These are phyloP conservation scores for Uronychia setigera DNA, from an alignment of 73 alveolate species.

Conservation along the genomic window DNA sequence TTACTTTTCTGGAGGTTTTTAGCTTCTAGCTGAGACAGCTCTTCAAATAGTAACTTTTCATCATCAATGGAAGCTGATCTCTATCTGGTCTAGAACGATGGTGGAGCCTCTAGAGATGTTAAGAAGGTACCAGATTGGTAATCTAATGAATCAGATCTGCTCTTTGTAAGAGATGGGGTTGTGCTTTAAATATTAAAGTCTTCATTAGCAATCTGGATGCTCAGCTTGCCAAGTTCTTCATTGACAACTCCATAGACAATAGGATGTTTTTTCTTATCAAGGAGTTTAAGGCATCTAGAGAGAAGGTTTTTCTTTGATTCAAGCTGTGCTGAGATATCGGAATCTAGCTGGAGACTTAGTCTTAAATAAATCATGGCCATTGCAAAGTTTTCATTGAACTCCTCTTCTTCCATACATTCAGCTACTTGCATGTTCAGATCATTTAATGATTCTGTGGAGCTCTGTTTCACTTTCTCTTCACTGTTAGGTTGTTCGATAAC, in stretches of 20 bases:
- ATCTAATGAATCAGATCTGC: neutral
- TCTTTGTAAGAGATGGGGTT: no score
- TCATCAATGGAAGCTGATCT: neutral
- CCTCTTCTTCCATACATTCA: neutral
- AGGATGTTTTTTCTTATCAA: neutral
- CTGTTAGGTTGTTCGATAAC: no score
- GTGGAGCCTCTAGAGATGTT: neutral
- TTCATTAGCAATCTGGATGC: neutral
- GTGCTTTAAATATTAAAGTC: neutral
- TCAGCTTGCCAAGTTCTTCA: neutral
- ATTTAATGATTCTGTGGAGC: no score
- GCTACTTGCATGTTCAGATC: neutral
- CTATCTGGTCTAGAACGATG: neutral
- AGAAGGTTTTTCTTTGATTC: neutral
- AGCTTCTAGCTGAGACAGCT: neutral
- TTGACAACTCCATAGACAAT: neutral
- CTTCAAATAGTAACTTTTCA: neutral
- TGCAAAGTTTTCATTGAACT: neutral
- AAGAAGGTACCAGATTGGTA: neutral
- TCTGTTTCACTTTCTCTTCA: slow-evolving; percentile 6
- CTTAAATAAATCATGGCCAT: neutral
- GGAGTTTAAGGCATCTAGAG: neutral
- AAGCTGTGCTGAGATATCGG: neutral
- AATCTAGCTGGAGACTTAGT: neutral
- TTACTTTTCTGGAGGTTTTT: neutral